phyloP scores from a whole-genome alignment of 805 yeast genomes.

The Hanseniaspora hatyaiensis region DNA sequence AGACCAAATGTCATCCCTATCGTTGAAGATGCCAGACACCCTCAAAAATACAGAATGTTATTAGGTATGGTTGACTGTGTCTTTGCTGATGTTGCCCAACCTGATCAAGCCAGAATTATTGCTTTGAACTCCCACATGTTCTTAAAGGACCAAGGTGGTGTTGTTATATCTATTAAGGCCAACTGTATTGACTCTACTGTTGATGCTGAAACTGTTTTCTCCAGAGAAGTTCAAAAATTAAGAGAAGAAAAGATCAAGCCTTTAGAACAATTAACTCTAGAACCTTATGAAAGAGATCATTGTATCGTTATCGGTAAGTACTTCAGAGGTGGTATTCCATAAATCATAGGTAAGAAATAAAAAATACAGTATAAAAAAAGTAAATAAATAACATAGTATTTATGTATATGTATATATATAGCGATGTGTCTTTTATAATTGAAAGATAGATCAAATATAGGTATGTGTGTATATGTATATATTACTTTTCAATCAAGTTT shows the following conservation, averaged over 20 bases:
- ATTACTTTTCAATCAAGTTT: too few relatives aligned
- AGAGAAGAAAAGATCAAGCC: conserved; percentile 99
- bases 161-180: conserved; percentile 96
- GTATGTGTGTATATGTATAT: too few relatives aligned
- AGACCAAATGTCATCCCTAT: conserved; percentile 98
- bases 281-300: conserved; percentile 99
- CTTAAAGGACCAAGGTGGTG: conserved; percentile 97
- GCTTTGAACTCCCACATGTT: conserved; percentile 96
- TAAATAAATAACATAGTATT: background rate
- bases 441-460: too few relatives aligned
- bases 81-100: conserved; percentile 99
- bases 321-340: conserved; percentile 68
- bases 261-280: conserved; percentile 93
- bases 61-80: conserved; percentile 98
- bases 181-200: conserved; percentile 99
- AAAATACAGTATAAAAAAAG: background rate
- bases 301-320: conserved; percentile 97
- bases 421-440: too few relatives aligned
- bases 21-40: conserved; percentile 99
- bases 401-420: too few relatives aligned
- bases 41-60: conserved; percentile 98
- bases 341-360: background rate
- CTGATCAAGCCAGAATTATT: conserved; percentile 99
- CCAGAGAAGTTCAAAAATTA: conserved; percentile 97
- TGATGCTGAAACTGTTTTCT: conserved; percentile 98